A percentile compares a stretch with the other conserved stretches of the same genome.
Evolutionary conservation across 306 rosid species (phyloP).

Genomic region (Acmispon strigosus): DNA sequence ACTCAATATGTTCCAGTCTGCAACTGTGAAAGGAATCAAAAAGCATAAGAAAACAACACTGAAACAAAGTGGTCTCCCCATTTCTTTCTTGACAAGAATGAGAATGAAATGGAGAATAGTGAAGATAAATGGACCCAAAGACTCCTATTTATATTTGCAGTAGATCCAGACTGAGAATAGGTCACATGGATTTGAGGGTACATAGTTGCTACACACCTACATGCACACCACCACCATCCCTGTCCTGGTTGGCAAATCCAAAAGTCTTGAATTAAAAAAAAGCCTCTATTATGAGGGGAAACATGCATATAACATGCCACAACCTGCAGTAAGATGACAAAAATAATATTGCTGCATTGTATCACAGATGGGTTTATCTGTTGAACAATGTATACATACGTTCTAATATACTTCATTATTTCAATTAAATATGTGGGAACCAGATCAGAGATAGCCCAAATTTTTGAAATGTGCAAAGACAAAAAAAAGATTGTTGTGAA

Average conservation of each 20-base stretch:
- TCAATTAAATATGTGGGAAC: background rate
- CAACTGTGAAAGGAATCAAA: conserved; percentile 17
- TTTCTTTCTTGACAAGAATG: background rate
- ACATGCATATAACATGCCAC: background rate
- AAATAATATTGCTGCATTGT: background rate
- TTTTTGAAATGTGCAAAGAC: background rate
- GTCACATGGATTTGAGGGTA: conserved; percentile 24
- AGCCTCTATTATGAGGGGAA: background rate
- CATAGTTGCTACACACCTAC: background rate
- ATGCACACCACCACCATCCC: conserved; percentile 3
- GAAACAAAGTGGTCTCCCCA: conserved; percentile 17
- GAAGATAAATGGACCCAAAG: background rate
- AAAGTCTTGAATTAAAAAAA: background rate
- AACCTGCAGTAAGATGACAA: conserved; percentile 1
- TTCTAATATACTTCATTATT: background rate
- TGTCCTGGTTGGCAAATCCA: conserved; percentile 24
- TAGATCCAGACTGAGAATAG: conserved; percentile 11
- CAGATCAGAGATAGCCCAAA: background rate
- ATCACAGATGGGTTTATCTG: background rate
- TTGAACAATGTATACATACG: background rate
- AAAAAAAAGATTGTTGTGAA: background rate
- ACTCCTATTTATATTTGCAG: background rate
- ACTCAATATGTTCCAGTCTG: conserved; percentile 30
- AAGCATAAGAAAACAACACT: conserved; percentile 12
- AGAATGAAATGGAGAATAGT: background rate